Evolutionary conservation across 1,139 yeast genomes (phyloP), one percentile per base, ranked within the genome.

Genomic region (Kluyveromyces sp.): DNA sequence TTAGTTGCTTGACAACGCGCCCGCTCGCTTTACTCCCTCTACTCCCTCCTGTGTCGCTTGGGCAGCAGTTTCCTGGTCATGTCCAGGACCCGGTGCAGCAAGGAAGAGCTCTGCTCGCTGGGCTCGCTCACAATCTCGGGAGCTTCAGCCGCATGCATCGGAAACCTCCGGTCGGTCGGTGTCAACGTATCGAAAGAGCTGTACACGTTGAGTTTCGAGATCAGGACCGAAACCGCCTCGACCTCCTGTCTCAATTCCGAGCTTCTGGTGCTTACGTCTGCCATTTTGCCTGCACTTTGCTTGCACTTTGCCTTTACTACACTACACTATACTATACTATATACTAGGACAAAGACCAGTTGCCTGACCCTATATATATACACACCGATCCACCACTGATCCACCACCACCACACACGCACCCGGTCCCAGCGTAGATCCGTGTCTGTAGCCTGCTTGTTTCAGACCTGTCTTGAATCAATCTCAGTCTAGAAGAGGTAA

Each of bases 51-150:
- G 7, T 10, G 26, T 21, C 15, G 28, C 25, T 25, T 21, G 7
- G 37, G 37, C 21, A 45, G 38, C 29, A 49, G 48, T 29, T 45
- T 39, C n/a, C 45, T 41, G 28, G 43, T 37, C 37, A 37, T 44
- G n/a, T 34, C n/a, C 10, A 39, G 3, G 43, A 31, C 25, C 28
- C 26, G 5, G 26, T n/a, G 15, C 39, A 34, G 27, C n/a, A 35
- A 26, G 10, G 32, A 32, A 3, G 35, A n/a, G 32, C 32, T 8
- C 8, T 30, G 10, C 32, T 30, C 32, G 7, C 10, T 8, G 7
- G 8, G 8, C 10, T 30, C 8, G 10, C 32, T 30, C 10, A 8
- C 32, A 30, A 30, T 8, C 10, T 7, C 32, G 10, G 32, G 7
- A 30, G 8, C 32, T 30, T 7, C 34, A 33, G 5, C 34, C 8